Conservation (phyloP, 73 alveolate species). For the Durusdinium trenchii region DNA sequence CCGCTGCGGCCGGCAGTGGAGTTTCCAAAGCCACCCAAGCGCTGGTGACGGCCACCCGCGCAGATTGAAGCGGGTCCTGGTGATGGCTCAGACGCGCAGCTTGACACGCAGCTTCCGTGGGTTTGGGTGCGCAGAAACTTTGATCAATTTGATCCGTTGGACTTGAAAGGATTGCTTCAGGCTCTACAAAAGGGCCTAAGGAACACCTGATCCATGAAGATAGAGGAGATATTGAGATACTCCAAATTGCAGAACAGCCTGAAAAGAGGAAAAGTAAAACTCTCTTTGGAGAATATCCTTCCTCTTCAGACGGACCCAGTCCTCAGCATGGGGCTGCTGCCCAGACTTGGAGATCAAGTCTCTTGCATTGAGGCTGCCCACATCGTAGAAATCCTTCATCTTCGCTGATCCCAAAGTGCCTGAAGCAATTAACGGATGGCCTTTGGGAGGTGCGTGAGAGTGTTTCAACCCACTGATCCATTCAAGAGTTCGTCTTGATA, state of each 20-base stretch:
- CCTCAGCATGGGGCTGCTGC: neutral
- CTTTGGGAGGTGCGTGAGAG: neutral
- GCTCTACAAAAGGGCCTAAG: neutral
- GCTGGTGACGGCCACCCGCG: constrained; percentile 52
- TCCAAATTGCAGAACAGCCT: too few species aligned
- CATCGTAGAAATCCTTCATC: constrained; percentile 63
- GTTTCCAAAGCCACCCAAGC: neutral
- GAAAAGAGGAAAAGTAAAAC: neutral
- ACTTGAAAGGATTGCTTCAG: too few species aligned
- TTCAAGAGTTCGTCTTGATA: neutral
- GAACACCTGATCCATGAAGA: too few species aligned
- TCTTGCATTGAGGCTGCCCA: constrained; percentile 83
- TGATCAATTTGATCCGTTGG: too few species aligned
- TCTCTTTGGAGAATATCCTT: neutral
- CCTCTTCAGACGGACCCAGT: neutral
- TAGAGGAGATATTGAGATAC: too few species aligned
- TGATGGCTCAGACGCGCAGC: neutral
- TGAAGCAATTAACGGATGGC: neutral
- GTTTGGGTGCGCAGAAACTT: too few species aligned
- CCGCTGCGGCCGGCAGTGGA: constrained; percentile 46
- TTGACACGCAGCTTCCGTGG: too few species aligned
- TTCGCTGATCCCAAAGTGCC: neutral
- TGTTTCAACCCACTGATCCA: neutral
- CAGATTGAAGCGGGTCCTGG: neutral
- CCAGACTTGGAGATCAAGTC: constrained; percentile 30